Conservation (phyloP, 805 yeast species). For the Lipomyces yamanashiensis region DNA sequence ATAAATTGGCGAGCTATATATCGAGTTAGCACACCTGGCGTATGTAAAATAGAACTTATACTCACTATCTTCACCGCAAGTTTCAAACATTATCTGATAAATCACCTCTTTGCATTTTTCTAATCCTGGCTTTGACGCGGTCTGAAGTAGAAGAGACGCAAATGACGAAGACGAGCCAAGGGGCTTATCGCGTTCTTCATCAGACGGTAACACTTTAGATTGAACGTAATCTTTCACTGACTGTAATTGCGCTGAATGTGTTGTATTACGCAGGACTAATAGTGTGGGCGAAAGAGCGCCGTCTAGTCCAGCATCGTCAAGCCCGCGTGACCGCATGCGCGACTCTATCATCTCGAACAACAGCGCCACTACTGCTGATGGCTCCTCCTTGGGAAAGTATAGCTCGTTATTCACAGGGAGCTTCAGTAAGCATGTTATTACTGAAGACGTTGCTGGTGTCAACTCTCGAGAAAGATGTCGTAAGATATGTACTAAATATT, state of each 20-base stretch:
- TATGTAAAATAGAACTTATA: not conserved
- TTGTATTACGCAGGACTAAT: conserved; percentile 9
- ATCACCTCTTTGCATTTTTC: conserved; percentile 33
- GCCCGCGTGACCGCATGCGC: not conserved
- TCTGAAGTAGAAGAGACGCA: conserved; percentile 36
- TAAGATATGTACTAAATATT: not conserved
- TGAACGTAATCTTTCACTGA: conserved; percentile 13
- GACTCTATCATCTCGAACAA: conserved; percentile 11
- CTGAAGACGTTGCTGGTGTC: conserved; percentile 5
- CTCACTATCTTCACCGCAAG: conserved; percentile 35
- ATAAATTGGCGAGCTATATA: conserved; percentile 35
- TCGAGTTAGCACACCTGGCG: not conserved
- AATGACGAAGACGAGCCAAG: conserved; percentile 37
- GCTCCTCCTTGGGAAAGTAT: conserved; percentile 13
- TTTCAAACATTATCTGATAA: conserved; percentile 38
- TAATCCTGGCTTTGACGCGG: conserved; percentile 34
- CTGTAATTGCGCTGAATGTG: not conserved
- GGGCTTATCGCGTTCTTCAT: conserved; percentile 37
- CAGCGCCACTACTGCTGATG: not conserved
- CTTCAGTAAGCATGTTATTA: conserved; percentile 21
- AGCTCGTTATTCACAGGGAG: conserved; percentile 3
- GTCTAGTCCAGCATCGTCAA: conserved; percentile 12
- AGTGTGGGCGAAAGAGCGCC: conserved; percentile 17
- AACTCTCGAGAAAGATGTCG: conserved; percentile 5
- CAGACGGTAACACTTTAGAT: conserved; percentile 13